Conservation (phyloP, 345 rosid genomes). For the Microcos paniculata region DNA sequence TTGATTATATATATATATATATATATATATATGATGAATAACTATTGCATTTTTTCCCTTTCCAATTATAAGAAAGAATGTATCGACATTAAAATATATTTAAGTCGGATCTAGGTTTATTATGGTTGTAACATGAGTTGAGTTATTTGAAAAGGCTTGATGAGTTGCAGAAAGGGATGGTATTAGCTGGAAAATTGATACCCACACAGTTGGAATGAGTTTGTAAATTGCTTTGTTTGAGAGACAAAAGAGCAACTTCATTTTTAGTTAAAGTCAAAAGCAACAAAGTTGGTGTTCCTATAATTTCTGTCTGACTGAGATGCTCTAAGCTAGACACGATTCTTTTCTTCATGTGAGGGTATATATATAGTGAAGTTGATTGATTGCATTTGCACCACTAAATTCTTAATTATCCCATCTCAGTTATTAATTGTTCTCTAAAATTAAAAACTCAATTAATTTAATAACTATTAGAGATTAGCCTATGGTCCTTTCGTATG, state of each 20-base stretch:
- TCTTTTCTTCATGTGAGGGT: background rate
- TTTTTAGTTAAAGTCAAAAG: background rate
- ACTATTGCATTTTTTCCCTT: no score
- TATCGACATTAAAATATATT: no score
- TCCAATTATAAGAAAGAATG: no score
- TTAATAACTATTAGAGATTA: no score
- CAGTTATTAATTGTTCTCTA: background rate
- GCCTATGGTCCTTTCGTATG: no score
- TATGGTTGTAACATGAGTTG: no score
- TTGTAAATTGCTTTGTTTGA: background rate
- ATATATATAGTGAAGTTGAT: background rate
- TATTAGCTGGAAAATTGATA: background rate
- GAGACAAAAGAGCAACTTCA: background rate
- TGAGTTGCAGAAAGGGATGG: no score
- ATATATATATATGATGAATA: no score
- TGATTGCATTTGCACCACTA: background rate
- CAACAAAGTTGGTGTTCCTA: background rate
- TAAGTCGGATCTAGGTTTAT: no score
- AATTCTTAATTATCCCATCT: background rate
- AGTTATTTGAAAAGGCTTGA: no score
- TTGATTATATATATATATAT: no score
- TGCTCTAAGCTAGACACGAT: background rate
- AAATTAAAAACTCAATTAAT: background rate
- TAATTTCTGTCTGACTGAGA: background rate
- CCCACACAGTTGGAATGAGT: background rate